A percentile compares a stretch with the other conserved stretches of the same genome.
Evolutionary conservation across 441 rosid species (phyloP).

Genomic region (Iberis amara): DNA sequence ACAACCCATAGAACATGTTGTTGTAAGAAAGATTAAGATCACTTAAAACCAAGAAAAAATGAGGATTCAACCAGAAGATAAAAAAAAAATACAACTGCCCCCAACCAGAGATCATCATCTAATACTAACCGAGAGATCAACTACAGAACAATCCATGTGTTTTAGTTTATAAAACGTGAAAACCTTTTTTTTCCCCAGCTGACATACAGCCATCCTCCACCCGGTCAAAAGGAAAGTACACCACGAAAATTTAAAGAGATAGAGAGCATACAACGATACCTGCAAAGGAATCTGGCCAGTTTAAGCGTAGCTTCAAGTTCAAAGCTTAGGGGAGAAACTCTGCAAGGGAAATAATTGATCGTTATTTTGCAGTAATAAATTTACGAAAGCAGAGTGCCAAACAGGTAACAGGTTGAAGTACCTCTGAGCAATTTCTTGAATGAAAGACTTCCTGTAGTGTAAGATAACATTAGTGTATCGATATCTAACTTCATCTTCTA

Average conservation of each 20-base stretch:
- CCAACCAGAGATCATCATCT: background rate
- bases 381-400: constrained; percentile 14
- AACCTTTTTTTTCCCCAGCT: constrained; percentile 15
- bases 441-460: constrained; percentile 89
- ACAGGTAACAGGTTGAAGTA: constrained; percentile 23
- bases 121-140: background rate
- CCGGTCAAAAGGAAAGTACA: constrained; percentile 1
- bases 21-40: constrained; percentile 10
- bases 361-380: constrained; percentile 15
- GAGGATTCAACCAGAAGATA: constrained; percentile 9
- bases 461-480: constrained; percentile 68
- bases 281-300: constrained; percentile 91
- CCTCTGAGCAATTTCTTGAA: constrained; percentile 92
- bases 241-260: background rate
- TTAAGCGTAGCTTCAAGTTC: constrained; percentile 94
- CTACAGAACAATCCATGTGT: background rate
- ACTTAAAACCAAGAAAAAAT: constrained; percentile 5
- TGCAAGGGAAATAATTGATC: constrained; percentile 35
- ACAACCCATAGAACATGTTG: background rate
- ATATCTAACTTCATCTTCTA: constrained; percentile 79
- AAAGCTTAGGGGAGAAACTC: constrained; percentile 95
- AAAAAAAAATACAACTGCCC: constrained; percentile 2
- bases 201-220: background rate
- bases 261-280: constrained; percentile 42
- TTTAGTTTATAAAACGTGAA: background rate